These are phyloP conservation scores for Sarcodon sp. DNA, from an alignment of 768 basidiomycete genomes.

Conservation along the genomic window DNA sequence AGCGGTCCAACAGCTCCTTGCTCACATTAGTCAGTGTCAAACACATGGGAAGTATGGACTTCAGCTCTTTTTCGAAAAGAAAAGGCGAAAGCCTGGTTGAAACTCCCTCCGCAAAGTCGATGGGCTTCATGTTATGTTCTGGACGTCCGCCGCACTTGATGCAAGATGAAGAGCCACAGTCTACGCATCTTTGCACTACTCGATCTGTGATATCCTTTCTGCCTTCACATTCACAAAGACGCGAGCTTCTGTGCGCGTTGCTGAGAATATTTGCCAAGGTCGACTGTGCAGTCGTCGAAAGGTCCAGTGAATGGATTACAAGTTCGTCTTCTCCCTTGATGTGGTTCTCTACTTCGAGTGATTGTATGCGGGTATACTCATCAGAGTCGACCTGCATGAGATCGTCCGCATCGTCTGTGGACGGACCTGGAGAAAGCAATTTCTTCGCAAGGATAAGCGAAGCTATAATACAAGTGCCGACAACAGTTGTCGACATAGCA, in stretches of 20 bases:
- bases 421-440: conserved; percentile 54
- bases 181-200: conserved; percentile 52
- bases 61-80: conserved; percentile 65
- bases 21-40: conserved; percentile 43
- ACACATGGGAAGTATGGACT: conserved; percentile 80
- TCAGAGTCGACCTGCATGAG: conserved; percentile 12
- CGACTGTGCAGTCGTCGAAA: conserved; percentile 41
- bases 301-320: conserved; percentile 47
- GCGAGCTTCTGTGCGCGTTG: conserved; percentile 54
- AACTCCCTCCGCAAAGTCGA: conserved; percentile 31
- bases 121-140: conserved; percentile 59
- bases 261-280: conserved; percentile 44
- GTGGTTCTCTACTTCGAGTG: conserved; percentile 27
- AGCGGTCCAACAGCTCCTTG: conserved; percentile 33
- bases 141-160: conserved; percentile 83
- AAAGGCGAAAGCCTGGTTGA: conserved; percentile 54
- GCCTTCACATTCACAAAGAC: conserved; percentile 89
- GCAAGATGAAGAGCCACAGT: conserved; percentile 75
- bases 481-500: conserved; percentile 96
- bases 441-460: conserved; percentile 59
- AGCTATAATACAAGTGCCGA: conserved; percentile 79
- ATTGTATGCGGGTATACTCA: conserved; percentile 3
- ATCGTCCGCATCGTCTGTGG: conserved; percentile 43
- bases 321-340: conserved; percentile 68
- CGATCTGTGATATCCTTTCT: conserved; percentile 63